These are phyloP conservation scores for Ophiosphaerella herpotricha DNA, from an alignment of 2,329 filamentous ascomycete species.

Conservation along the genomic window DNA sequence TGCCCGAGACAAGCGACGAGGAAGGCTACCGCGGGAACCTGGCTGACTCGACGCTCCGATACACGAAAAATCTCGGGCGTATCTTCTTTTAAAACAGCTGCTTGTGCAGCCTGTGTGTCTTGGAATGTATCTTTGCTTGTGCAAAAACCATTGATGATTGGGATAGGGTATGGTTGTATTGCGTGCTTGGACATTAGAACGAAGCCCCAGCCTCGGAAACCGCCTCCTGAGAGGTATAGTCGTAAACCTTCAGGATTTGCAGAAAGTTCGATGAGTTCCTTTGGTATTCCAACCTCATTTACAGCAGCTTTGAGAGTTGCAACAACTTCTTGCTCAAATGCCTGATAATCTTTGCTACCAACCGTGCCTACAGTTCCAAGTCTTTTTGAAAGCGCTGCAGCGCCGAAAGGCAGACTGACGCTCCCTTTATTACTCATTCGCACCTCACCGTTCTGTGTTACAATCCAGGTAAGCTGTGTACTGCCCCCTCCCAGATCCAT, in stretches of 20 bases:
- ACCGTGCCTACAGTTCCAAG: conserved; percentile 48
- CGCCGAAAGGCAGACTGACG: conserved; percentile 71
- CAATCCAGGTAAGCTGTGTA: conserved; percentile 72
- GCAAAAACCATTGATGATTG: conserved; percentile 79
- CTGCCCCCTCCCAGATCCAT: conserved; percentile 84
- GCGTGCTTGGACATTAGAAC: conserved; percentile 79
- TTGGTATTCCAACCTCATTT: conserved; percentile 60
- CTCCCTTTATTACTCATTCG: conserved; percentile 52
- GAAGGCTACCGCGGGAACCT: conserved; percentile 82
- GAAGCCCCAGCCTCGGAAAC: conserved; percentile 89
- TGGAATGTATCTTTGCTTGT: conserved; percentile 67
- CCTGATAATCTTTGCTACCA: conserved; percentile 50
- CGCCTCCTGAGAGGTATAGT: conserved; percentile 86
- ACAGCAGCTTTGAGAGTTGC: conserved; percentile 66
- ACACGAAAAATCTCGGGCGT: conserved; percentile 66
- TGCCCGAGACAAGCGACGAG: conserved; percentile 76
- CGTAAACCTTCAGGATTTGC: conserved; percentile 48
- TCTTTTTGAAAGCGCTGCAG: conserved; percentile 65
- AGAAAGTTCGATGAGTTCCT: conserved; percentile 50
- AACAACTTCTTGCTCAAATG: conserved; percentile 60
- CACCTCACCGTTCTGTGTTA: conserved; percentile 54
- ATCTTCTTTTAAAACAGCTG: conserved; percentile 47
- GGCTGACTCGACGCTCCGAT: conserved; percentile 75
- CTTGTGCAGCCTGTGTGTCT: conserved; percentile 53
- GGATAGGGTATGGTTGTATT: conserved; percentile 79